phyloP scores from a whole-genome alignment of 2,329 filamentous ascomycete genomes.

The Pestalotiopsis sp. region DNA sequence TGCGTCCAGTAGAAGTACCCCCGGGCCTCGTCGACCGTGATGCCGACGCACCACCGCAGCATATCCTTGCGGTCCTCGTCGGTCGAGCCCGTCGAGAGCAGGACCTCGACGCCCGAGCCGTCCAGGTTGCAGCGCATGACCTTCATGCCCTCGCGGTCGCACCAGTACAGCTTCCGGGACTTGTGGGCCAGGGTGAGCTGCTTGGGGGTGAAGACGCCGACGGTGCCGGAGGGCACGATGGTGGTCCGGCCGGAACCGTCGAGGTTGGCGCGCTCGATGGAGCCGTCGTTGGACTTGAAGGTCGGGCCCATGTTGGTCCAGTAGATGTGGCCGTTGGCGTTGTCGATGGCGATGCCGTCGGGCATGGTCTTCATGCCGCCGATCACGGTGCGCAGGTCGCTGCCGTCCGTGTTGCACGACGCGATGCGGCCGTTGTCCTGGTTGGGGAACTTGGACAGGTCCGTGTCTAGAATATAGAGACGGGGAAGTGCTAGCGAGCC shows the following conservation, averaged over 20 bases:
- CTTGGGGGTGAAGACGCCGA: slow-evolving; percentile 37
- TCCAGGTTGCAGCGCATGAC: slow-evolving; percentile 25
- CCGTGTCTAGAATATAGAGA: slow-evolving; percentile 16
- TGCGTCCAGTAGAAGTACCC: slow-evolving; percentile 62
- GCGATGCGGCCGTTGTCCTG: slow-evolving; percentile 13
- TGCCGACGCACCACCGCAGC: slow-evolving; percentile 57
- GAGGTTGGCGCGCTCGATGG: slow-evolving; percentile 37
- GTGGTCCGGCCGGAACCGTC: slow-evolving; percentile 41
- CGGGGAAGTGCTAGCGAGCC: slow-evolving; percentile 13
- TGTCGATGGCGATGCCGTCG: slow-evolving; percentile 32
- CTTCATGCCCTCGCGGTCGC: slow-evolving; percentile 29
- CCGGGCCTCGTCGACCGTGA: slow-evolving; percentile 45
- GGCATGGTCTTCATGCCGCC: slow-evolving; percentile 18
- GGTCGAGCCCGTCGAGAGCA: slow-evolving; percentile 24
- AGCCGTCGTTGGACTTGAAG: slow-evolving; percentile 32
- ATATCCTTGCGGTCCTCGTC: slow-evolving; percentile 31
- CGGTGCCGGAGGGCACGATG: slow-evolving; percentile 36
- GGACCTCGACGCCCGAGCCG: slow-evolving; percentile 22
- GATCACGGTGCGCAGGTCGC: slow-evolving; percentile 13
- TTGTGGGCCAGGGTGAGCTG: slow-evolving; percentile 17
- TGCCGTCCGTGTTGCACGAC: slow-evolving; percentile 15
- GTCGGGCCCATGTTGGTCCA: slow-evolving; percentile 41
- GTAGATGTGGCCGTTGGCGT: slow-evolving; percentile 30
- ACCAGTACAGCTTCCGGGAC: slow-evolving; percentile 24
- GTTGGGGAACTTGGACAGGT: slow-evolving; percentile 13